These are phyloP conservation scores for Penicillium verrucosum DNA, from an alignment of 2,329 filamentous ascomycete genomes.

Conservation along the genomic window DNA sequence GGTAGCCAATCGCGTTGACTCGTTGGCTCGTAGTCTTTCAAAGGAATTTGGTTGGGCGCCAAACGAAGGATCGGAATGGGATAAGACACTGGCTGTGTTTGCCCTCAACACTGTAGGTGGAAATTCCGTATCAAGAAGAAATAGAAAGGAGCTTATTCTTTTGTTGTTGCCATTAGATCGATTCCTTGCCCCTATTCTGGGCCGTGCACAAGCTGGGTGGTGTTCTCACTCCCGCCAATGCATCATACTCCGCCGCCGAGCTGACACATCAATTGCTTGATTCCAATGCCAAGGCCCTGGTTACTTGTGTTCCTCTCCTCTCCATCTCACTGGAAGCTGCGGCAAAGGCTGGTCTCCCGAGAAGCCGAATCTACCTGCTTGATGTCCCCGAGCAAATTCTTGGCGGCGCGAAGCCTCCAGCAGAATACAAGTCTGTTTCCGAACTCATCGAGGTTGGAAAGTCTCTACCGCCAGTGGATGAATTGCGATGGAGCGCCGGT, in stretches of 20 bases:
- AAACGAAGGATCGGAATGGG: constrained; percentile 71
- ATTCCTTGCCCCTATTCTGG: constrained; percentile 70
- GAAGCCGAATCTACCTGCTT: constrained; percentile 65
- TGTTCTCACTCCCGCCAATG: constrained; percentile 70
- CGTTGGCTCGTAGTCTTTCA: constrained; percentile 64
- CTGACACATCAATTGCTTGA: constrained; percentile 69
- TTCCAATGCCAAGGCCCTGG: constrained; percentile 65
- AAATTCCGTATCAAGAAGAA: background rate
- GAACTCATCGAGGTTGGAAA: constrained; percentile 63
- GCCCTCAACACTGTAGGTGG: constrained; percentile 70
- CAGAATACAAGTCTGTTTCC: constrained; percentile 60
- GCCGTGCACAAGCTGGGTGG: constrained; percentile 73
- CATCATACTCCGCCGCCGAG: constrained; percentile 67
- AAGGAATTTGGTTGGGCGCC: constrained; percentile 70
- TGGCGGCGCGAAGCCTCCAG: constrained; percentile 44
- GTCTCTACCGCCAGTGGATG: constrained; percentile 39
- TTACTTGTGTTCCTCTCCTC: constrained; percentile 68
- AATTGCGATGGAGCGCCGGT: constrained; percentile 41
- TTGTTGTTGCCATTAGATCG: constrained; percentile 52
- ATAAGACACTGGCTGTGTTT: constrained; percentile 74
- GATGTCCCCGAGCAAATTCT: constrained; percentile 59
- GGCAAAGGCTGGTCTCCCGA: constrained; percentile 59
- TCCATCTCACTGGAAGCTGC: constrained; percentile 63
- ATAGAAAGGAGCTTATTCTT: background rate
- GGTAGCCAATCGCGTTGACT: constrained; percentile 63